Evolutionary conservation across 2,329 filamentous ascomycete species (phyloP), one percentile per base, ranked within the genome.

Genomic region (Cladosporium colombiae): DNA sequence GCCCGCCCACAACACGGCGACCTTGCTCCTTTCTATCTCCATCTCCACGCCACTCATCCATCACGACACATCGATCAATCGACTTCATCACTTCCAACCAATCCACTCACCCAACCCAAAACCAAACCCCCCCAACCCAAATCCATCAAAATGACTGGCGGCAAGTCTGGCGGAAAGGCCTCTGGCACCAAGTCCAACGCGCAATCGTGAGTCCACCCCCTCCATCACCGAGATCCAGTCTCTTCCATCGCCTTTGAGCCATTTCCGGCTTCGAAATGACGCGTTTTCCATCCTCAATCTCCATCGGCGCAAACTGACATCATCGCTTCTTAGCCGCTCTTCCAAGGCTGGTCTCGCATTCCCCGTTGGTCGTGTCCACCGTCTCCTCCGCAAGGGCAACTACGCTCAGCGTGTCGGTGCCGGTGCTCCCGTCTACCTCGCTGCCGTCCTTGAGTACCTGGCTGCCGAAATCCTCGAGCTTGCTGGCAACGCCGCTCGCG

Each of bases 101-200:
- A 72, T 74, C 72, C 74, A 70, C 71, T 74, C 74, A 70, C 72
- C 70, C 74, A 75, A 75, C 74, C 74, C 70, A 72, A 74, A 77
- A 70, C 74, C 77, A 37, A 69, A n/a, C 69, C 70, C 68, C 68
- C 70, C 74, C 75, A 78, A 73, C 68, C 74, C 77, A 80, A 77
- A 76, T 77, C 81, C 72, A 79, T 87, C 90, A 97, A 92, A 91
- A 99, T 99, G 95, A 96, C 95, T 92, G 94, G 94, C 88, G 94
- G 95, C 84, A 99, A 99, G 86, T 97, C 94, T 85, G 95, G 95
- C 84, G 95, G 95, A 89, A 98, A 98, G 91, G 93, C 94, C 86
- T 94, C 91, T 85, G 93, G 93, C 86, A 90, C 91, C 86, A 99
- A 99, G 92, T 79, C 78, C 76, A 96, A 91, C 87, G 91, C 95